These are phyloP conservation scores for Dryas integrifolia DNA, from an alignment of 331 rosid genomes.

Conservation along the genomic window DNA sequence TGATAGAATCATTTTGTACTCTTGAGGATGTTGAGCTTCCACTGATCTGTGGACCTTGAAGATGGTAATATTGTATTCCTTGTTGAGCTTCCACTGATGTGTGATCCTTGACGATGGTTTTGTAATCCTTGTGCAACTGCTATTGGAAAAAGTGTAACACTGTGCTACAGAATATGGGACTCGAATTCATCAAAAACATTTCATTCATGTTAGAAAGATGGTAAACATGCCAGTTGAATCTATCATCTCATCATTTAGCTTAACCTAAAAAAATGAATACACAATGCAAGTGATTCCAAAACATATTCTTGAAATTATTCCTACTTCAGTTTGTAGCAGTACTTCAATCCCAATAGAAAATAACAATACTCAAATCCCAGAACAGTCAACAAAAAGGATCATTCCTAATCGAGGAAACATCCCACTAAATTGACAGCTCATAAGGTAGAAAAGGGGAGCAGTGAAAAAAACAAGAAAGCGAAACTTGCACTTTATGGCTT, in stretches of 20 bases:
- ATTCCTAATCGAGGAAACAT: slow-evolving; percentile 8
- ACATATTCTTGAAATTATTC: neutral
- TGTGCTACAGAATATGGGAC: neutral
- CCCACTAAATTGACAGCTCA: neutral
- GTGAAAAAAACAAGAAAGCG: neutral
- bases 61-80: too few relatives aligned
- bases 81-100: too few relatives aligned
- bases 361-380: neutral
- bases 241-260: neutral
- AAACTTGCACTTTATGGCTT: slow-evolving; percentile 10
- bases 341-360: neutral
- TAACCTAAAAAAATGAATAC: neutral
- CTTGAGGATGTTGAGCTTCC: too few relatives aligned
- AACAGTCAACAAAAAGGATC: neutral
- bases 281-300: neutral
- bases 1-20: neutral
- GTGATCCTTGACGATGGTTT: too few relatives aligned
- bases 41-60: too few relatives aligned
- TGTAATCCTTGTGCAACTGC: too few relatives aligned
- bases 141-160: too few relatives aligned
- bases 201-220: too few relatives aligned
- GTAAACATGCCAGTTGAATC: neutral
- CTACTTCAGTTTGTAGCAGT: neutral
- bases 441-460: neutral
- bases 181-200: neutral